Evolutionary conservation across 2,329 filamentous ascomycete species (phyloP), one percentile per base, ranked within the genome.

Genomic region (Exophiala sp.): DNA sequence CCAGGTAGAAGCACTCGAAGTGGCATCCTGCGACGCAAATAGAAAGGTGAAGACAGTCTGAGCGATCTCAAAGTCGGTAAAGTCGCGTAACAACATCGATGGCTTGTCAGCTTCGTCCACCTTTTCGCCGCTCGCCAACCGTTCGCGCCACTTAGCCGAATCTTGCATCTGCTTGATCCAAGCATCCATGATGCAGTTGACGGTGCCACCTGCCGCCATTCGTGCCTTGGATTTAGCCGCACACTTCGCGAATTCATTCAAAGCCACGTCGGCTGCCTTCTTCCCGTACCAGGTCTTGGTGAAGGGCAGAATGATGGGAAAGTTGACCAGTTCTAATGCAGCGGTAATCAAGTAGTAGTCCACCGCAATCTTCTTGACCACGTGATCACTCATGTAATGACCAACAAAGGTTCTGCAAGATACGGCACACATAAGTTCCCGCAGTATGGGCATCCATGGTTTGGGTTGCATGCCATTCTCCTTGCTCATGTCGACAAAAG

Each of bases 261-360:
- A 78, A 33, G 96, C 90, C 85, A 95, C 90, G 67, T 96, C 89
- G 54, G 92, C 86, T 29, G 91, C 90, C 77, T 91, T 95, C 81
- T 96, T 96, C 65, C 92, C 94, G 68, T 95, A 95, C 91, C 91
- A 97, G 4, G 91, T 91, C 78, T 91, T 92, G 69, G 91, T 96
- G 78, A 83, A 97, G 36, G 92, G 92, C 38, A 97, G 74, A 69
- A 97, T 96, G 74, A 97, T 88, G 55, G 94, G 92, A 78, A 97
- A 96, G 78, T 97, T 97, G 78, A 99, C 94, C 43, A 97, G 82
- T 73, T 99, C 94, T 63, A 97, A 83, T 18, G 94, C 94, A 54
- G 88, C 92, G 11, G 94, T 97, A 69, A 97, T 95, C 61, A 92
- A 83, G 74, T 95, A 97, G 77, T 96, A 99, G 74, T 97, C 91